Evolutionary conservation across 495 filamentous ascomycete genomes (phyloP), one percentile per base, ranked within the genome.

Genomic region (Articulospora tetracladia): DNA sequence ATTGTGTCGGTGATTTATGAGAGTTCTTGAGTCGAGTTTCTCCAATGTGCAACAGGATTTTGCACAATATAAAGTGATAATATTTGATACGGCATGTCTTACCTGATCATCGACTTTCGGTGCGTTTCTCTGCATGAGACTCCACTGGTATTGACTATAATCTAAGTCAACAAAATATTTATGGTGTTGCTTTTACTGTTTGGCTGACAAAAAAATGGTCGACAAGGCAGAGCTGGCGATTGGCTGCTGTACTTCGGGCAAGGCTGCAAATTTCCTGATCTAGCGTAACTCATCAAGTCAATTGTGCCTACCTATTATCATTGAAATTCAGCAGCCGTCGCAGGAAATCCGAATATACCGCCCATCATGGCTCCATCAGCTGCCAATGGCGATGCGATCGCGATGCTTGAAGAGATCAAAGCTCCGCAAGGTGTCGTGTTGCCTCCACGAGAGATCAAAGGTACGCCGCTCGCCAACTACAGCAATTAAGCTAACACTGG

Each of bases 381-480:
- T 67, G 81, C 79, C 59, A 86, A 87, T 70, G 84, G 80, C 59
- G 80, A 83, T 69, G 70, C 72, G 19, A 73, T 76, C 13, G 78
- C 77, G 3, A 70, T 64, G 58, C 73, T 83, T 36, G 79, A 80
- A 48, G 63, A 66, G 55, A 83, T 82, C 72, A 92, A 91, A 72
- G 84, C 91, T 25, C 93, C 93, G 3, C 78, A 85, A 52, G 93
- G 92, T 60, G 78, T 94, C 55, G 88, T 97, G 34, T 78, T 96
- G 55, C 93, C 93, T 28, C 93, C 93, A 0, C 86, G 83, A 70
- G 88, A 92, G 70, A 89, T 94, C 70, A 80, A 86, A 80, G 83
- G 83, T 85, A 48, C 44, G 76, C 75, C 52, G 19, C 25, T 48
- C 26, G 53, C 41, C 23, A 20, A 52, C 55, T 55, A 47, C 55